Conservation (phyloP, 2,329 filamentous ascomycete genomes). For the Botrytis fabae region DNA sequence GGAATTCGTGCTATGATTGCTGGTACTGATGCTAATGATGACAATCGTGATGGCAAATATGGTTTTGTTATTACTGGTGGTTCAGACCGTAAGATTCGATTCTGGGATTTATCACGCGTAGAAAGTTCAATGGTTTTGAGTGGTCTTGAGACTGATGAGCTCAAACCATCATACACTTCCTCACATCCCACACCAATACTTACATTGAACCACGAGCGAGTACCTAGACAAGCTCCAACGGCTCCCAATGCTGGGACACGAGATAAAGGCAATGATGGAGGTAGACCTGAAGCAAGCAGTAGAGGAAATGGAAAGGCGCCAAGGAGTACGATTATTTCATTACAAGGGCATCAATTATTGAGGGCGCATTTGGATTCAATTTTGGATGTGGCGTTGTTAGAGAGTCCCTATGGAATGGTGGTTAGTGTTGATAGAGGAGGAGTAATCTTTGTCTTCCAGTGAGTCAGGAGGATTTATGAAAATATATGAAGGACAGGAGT, state of each 20-base stretch:
- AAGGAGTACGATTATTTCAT: constrained; percentile 79
- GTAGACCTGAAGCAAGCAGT: constrained; percentile 35
- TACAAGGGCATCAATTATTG: constrained; percentile 83
- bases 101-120: constrained; percentile 83
- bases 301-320: constrained; percentile 51
- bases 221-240: constrained; percentile 36
- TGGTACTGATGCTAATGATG: constrained; percentile 68
- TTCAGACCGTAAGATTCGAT: constrained; percentile 85
- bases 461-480: constrained; percentile 3
- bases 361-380: constrained; percentile 86
- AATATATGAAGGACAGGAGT: constrained; percentile 15
- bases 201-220: constrained; percentile 62
- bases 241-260: constrained; percentile 39
- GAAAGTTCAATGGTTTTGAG: constrained; percentile 81
- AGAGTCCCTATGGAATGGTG: constrained; percentile 89
- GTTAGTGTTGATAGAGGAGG: constrained; percentile 87
- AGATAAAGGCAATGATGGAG: constrained; percentile 26
- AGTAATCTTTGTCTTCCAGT: constrained; percentile 76
- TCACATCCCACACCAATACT: constrained; percentile 63
- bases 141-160: constrained; percentile 69
- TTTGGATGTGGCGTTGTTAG: constrained; percentile 82
- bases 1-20: constrained; percentile 76
- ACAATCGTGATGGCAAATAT: constrained; percentile 70
- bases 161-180: constrained; percentile 70
- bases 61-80: constrained; percentile 86